Conservation (phyloP, 2,329 filamentous ascomycete species). For the Aspergillus cejpii region DNA sequence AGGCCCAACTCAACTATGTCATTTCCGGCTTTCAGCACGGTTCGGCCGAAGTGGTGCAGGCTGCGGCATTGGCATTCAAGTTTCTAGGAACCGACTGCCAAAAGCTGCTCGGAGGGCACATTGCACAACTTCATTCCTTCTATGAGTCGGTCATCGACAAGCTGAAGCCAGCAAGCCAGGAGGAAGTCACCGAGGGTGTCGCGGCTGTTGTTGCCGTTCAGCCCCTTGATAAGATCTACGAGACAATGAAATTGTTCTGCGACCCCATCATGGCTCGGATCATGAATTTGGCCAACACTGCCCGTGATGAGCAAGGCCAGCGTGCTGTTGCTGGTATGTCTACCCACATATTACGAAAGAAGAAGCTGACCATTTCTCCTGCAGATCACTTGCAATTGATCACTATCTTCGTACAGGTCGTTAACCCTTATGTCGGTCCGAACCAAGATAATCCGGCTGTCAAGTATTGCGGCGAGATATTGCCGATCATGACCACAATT, state of each 20-base stretch:
- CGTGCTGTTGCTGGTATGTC: constrained; percentile 69
- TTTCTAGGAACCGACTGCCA: constrained; percentile 97
- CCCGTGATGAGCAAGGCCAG: constrained; percentile 74
- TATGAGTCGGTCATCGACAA: constrained; percentile 85
- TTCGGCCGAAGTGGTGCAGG: constrained; percentile 84
- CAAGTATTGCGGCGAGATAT: constrained; percentile 91
- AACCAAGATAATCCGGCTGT: constrained; percentile 80
- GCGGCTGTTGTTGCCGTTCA: constrained; percentile 86
- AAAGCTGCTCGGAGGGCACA: constrained; percentile 73
- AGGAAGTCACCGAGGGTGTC: constrained; percentile 93
- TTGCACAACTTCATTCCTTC: constrained; percentile 80
- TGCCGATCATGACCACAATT: constrained; percentile 78
- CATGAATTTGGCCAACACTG: constrained; percentile 79
- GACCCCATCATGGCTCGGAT: constrained; percentile 81
- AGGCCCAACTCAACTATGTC: constrained; percentile 91
- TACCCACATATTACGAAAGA: neutral
- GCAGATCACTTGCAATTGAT: constrained; percentile 83
- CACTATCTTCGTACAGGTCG: constrained; percentile 76
- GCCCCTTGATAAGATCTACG: constrained; percentile 70
- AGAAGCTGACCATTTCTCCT: constrained; percentile 10
- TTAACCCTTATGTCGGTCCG: constrained; percentile 66
- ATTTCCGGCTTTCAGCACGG: constrained; percentile 84
- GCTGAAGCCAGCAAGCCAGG: constrained; percentile 77
- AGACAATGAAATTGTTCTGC: constrained; percentile 83
- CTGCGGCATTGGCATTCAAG: constrained; percentile 88